phyloP scores from a whole-genome alignment of 2,329 filamentous ascomycete genomes.

The Pseudofabraea citricarpa region DNA sequence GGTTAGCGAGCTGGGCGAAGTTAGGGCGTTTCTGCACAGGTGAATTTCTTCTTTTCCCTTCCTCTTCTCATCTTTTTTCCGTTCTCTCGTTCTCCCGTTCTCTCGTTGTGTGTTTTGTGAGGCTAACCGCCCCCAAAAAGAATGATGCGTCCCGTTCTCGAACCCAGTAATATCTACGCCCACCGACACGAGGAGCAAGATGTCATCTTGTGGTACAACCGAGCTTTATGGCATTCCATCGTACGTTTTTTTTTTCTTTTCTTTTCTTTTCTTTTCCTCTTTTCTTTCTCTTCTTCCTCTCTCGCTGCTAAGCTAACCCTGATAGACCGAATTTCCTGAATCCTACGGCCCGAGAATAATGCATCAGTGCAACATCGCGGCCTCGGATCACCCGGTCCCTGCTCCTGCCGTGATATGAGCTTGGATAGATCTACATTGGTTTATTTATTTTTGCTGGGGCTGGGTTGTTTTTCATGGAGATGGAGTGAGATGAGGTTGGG shows the following conservation, averaged over 20 bases:
- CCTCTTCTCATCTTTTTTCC: background rate
- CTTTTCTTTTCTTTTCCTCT: background rate
- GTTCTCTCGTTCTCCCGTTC: background rate
- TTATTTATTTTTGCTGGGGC: no score
- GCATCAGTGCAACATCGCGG: constrained; percentile 31
- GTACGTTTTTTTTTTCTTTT: constrained; percentile 14
- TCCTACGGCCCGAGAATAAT: constrained; percentile 33
- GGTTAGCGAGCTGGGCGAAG: constrained; percentile 25
- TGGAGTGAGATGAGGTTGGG: no score
- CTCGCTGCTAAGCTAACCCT: constrained; percentile 5
- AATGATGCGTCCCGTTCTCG: constrained; percentile 30
- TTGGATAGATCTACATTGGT: no score
- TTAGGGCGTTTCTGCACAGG: constrained; percentile 28
- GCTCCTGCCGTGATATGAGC: no score
- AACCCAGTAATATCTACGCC: constrained; percentile 30
- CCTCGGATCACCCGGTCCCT: constrained; percentile 14
- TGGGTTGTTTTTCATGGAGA: no score
- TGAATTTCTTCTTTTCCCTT: constrained; percentile 10
- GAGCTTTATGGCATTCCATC: constrained; percentile 34
- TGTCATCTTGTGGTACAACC: constrained; percentile 34
- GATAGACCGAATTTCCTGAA: constrained; percentile 29
- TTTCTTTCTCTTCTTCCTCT: background rate
- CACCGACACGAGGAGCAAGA: constrained; percentile 32
- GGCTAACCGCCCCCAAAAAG: constrained; percentile 9
- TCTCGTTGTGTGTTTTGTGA: background rate